A percentile compares a stretch with the other conserved stretches of the same genome.
These are phyloP conservation scores for Phytopythium mirpurense DNA, from an alignment of 352 stramenopile genomes.

Conservation along the genomic window DNA sequence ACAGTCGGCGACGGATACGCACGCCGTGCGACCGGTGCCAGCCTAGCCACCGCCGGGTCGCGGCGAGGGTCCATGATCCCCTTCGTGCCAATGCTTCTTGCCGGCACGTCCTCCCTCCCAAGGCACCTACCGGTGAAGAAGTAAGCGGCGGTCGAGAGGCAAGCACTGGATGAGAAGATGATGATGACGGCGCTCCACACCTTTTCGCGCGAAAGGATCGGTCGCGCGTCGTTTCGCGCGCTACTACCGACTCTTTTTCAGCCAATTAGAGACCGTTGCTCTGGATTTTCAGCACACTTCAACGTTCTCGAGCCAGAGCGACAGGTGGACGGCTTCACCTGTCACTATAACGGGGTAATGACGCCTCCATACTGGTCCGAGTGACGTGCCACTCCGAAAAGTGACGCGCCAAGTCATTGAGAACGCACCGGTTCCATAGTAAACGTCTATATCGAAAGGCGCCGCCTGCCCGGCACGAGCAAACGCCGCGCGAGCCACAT, in stretches of 20 bases:
- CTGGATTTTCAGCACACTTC: neutral
- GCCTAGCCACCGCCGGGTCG: neutral
- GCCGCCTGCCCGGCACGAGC: too few species aligned
- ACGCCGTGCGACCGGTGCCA: neutral
- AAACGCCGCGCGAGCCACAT: conserved; percentile 8
- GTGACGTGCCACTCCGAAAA: conserved; percentile 2
- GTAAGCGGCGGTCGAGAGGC: too few species aligned
- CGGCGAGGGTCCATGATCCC: neutral
- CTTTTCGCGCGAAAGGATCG: too few species aligned
- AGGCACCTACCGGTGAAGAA: too few species aligned
- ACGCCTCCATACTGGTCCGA: too few species aligned
- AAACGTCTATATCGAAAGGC: neutral
- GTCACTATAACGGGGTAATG: neutral
- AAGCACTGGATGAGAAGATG: too few species aligned
- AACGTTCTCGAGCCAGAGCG: conserved; percentile 1
- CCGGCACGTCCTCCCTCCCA: too few species aligned
- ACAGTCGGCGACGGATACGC: neutral
- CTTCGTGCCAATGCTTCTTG: neutral
- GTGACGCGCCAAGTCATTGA: conserved; percentile 3
- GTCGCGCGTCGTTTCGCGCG: conserved; percentile 7
- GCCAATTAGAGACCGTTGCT: neutral
- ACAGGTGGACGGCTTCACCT: neutral
- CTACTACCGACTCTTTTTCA: neutral
- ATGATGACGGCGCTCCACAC: neutral
- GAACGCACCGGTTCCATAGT: neutral